Evolutionary conservation across 768 basidiomycete genomes (phyloP), one percentile per base, ranked within the genome.

Genomic region (Xanthoconium purpureum): DNA sequence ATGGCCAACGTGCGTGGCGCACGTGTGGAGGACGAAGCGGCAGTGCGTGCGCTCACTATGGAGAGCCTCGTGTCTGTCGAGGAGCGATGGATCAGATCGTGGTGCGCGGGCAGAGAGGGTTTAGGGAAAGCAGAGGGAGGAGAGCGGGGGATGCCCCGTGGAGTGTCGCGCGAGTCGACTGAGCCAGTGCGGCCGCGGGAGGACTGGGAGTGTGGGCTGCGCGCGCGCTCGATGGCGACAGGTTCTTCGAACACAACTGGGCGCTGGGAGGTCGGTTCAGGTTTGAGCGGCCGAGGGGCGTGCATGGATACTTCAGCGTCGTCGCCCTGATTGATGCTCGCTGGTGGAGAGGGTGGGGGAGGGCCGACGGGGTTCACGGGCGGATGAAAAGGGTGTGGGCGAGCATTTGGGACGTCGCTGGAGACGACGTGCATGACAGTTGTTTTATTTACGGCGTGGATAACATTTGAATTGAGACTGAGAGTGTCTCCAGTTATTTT

Each of bases 261-360:
- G 8, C 67, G 69, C 10, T 17, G n/a, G 12, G 52, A 47, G 15
- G 20, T 10, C 2, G 53, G 20, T 10, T 51, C 40, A 1, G 50
- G n/a, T 43, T 28, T 29, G 29, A 20, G 32, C 5, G 50, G n/a
- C 3, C 24, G 50, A 29, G 37, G 12, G 18, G 32, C 4, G 9
- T 46, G 52, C 52, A 53, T 53, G 12, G 20, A 40, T 37, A 32
- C 8, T 35, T 56, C 59, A 0, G 38, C 3, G 13, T 66, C 66
- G 43, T 63, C 61, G 28, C 35, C 51, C 9, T 63, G 63, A 47
- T 60, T 67, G 32, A 72, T 70, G 62, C 79, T 80, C 20, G 78
- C 77, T 11, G 78, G 79, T 1, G 78, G 78, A 0, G 79, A 84
- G 11, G 84, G 83, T 3, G 83, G 84, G 0, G 82, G 83, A 10